A percentile compares a stretch with the other conserved stretches of the same genome.
Evolutionary conservation across 2,329 filamentous ascomycete species (phyloP).

Genomic region (Herpotrichia juniperi): DNA sequence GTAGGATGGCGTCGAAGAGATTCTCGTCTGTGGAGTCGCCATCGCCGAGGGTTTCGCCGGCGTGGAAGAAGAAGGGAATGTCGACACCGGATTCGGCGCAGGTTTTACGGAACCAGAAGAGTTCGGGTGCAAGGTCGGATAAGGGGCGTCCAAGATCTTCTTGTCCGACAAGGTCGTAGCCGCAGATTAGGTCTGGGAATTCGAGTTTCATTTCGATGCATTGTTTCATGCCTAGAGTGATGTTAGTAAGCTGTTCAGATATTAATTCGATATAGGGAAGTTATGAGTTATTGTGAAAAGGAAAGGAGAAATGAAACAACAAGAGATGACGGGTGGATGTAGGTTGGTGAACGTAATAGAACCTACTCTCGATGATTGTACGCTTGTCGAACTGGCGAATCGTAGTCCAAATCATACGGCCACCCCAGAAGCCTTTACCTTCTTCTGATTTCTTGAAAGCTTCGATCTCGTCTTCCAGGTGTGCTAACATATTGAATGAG

Average conservation of each 20-base stretch:
- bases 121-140: slow-evolving; percentile 76
- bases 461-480: slow-evolving; percentile 78
- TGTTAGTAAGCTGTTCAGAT: slow-evolving; percentile 3
- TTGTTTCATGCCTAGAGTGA: slow-evolving; percentile 70
- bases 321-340: not conserved
- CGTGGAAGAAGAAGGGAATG: slow-evolving; percentile 95
- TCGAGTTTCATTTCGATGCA: slow-evolving; percentile 82
- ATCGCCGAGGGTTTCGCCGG: slow-evolving; percentile 83
- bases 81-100: slow-evolving; percentile 79
- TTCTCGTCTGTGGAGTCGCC: slow-evolving; percentile 80
- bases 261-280: not conserved
- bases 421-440: slow-evolving; percentile 81
- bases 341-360: too few species aligned
- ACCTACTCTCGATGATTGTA: slow-evolving; percentile 67
- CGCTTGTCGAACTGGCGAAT: slow-evolving; percentile 69
- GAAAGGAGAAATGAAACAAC: not conserved
- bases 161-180: slow-evolving; percentile 89
- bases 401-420: slow-evolving; percentile 83
- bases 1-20: slow-evolving; percentile 84
- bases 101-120: slow-evolving; percentile 93
- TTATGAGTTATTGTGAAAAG: too few species aligned
- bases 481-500: slow-evolving; percentile 72
- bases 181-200: slow-evolving; percentile 80
- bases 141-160: slow-evolving; percentile 81
- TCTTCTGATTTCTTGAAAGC: slow-evolving; percentile 74